Conservation (phyloP, 164 flowering plant genomes). For the Magnolia officinalis region DNA sequence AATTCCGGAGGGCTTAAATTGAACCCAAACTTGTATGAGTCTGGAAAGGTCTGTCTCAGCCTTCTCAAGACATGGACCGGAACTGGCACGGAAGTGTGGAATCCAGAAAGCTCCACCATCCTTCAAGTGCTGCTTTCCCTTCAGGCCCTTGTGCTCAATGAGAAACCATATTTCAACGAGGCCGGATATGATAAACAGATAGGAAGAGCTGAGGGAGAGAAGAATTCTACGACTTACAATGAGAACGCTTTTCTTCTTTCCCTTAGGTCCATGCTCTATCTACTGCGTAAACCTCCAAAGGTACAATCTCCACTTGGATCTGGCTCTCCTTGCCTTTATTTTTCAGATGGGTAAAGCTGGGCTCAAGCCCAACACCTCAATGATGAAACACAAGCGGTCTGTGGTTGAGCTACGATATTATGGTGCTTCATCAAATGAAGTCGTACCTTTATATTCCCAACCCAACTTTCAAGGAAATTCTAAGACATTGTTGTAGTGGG, state of each 20-base stretch:
- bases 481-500: too few species aligned
- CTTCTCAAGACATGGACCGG: slow-evolving; percentile 96
- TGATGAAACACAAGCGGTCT: too few species aligned
- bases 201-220: slow-evolving; percentile 87
- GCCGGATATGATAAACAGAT: slow-evolving; percentile 83
- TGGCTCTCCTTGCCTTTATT: not conserved
- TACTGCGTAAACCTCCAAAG: slow-evolving; percentile 79
- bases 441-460: not conserved
- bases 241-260: slow-evolving; percentile 82
- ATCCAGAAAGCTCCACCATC: slow-evolving; percentile 63
- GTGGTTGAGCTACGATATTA: not conserved
- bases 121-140: slow-evolving; percentile 94
- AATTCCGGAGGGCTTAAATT: slow-evolving; percentile 80
- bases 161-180: slow-evolving; percentile 88
- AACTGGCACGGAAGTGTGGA: slow-evolving; percentile 73
- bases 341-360: too few species aligned
- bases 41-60: slow-evolving; percentile 92
- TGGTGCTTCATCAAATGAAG: not conserved
- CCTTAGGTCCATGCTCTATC: slow-evolving; percentile 78
- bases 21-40: slow-evolving; percentile 90
- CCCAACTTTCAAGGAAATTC: not conserved
- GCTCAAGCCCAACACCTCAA: too few species aligned
- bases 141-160: slow-evolving; percentile 92
- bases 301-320: slow-evolving; percentile 28
- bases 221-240: slow-evolving; percentile 79